Conservation (phyloP, 495 filamentous ascomycete genomes). For the Penicillium chermesinum region DNA sequence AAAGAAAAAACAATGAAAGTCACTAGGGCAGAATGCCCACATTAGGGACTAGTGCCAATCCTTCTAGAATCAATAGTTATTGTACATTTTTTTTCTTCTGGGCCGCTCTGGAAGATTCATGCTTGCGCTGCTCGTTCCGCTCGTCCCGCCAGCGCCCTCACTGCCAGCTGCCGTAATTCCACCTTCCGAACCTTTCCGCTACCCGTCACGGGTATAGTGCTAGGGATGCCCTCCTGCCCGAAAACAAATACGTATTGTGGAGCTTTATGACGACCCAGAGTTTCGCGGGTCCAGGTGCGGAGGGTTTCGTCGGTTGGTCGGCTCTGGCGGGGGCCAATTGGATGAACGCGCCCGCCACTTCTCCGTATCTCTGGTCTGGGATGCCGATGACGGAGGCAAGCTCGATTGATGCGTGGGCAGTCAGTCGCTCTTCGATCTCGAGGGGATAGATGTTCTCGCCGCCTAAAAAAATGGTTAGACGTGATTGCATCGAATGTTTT, state of each 20-base stretch:
- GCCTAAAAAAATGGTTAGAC: slow-evolving; percentile 10
- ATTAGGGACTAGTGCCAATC: too few species aligned
- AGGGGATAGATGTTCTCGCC: slow-evolving; percentile 81
- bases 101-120: too few species aligned
- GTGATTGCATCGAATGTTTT: not conserved
- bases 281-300: slow-evolving; percentile 53
- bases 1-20: too few species aligned
- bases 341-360: slow-evolving; percentile 63
- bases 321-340: slow-evolving; percentile 18
- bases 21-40: too few species aligned
- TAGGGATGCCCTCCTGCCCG: slow-evolving; percentile 53
- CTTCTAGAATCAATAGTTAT: too few species aligned
- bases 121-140: not conserved
- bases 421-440: slow-evolving; percentile 65
- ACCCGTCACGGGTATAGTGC: slow-evolving; percentile 56
- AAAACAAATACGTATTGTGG: slow-evolving; percentile 63
- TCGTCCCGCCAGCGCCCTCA: slow-evolving; percentile 36
- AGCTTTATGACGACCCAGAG: slow-evolving; percentile 62
- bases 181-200: slow-evolving; percentile 70
- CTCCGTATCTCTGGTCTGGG: slow-evolving; percentile 58
- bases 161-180: slow-evolving; percentile 56
- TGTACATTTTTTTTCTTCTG: not conserved
- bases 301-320: slow-evolving; percentile 47
- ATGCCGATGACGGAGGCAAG: slow-evolving; percentile 60
- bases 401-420: slow-evolving; percentile 49